A percentile compares a stretch with the other conserved stretches of the same genome.
Evolutionary conservation across 2,329 filamentous ascomycete species (phyloP).

Genomic region (Botrytis pseudocinerea): DNA sequence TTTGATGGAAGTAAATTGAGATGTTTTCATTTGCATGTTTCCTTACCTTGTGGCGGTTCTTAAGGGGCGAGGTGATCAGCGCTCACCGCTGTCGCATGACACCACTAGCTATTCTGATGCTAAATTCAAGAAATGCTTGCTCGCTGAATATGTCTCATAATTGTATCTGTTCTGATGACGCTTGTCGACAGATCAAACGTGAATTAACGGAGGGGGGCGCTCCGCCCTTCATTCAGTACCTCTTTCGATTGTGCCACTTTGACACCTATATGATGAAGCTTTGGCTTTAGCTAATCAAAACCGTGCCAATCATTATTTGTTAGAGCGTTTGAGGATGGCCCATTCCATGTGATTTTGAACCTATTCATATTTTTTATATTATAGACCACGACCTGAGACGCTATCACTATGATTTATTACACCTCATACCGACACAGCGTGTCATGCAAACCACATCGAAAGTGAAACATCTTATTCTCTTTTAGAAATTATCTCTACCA

Average conservation of each 20-base stretch:
- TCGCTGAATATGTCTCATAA: background rate
- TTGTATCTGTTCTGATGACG: background rate
- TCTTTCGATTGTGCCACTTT: background rate
- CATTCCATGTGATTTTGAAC: background rate
- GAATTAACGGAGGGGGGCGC: background rate
- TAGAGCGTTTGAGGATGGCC: background rate
- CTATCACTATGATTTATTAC: accelerated
- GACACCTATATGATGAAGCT: background rate
- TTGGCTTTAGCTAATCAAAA: background rate
- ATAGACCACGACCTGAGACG: background rate
- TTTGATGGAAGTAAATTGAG: background rate
- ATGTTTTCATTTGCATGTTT: background rate
- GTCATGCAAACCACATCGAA: background rate
- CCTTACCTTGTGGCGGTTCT: background rate
- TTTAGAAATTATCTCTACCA: background rate
- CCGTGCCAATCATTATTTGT: background rate
- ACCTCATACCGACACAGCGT: background rate
- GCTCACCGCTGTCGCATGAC: background rate
- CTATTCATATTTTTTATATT: accelerated
- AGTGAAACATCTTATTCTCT: background rate
- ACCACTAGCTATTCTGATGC: background rate
- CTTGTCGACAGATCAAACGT: accelerated
- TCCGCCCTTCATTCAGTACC: background rate
- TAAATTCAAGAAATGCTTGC: background rate
- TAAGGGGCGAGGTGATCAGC: background rate